phyloP scores from a whole-genome alignment of 768 basidiomycete genomes.

The Leucocoprinus sp. region DNA sequence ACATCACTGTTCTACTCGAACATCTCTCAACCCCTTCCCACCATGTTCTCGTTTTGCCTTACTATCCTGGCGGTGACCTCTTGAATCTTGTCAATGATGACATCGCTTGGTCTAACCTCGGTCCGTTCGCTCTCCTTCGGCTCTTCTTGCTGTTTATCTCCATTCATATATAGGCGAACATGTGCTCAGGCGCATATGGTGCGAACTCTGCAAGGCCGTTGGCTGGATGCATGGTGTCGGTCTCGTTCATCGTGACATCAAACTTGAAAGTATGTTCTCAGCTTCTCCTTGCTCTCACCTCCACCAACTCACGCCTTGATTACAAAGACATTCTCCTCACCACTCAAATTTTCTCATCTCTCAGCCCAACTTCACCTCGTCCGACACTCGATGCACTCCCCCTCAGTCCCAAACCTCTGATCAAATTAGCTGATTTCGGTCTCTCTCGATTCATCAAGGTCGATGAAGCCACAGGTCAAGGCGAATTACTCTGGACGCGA shows the following conservation, averaged over 20 bases:
- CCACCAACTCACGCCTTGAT: not conserved
- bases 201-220: conserved; percentile 69
- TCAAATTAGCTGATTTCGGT: conserved; percentile 87
- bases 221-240: conserved; percentile 84
- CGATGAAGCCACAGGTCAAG: conserved; percentile 24
- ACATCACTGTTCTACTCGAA: conserved; percentile 63
- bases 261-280: conserved; percentile 66
- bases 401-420: conserved; percentile 42
- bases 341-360: conserved; percentile 22
- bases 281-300: conserved; percentile 2
- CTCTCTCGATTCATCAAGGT: conserved; percentile 79
- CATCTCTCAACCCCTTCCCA: conserved; percentile 65
- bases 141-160: conserved; percentile 6
- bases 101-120: conserved; percentile 31
- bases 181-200: conserved; percentile 62
- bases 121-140: conserved; percentile 17
- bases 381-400: conserved; percentile 27
- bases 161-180: conserved; percentile 28
- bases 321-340: conserved; percentile 69
- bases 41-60: conserved; percentile 75
- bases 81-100: conserved; percentile 65
- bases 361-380: conserved; percentile 16
- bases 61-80: conserved; percentile 72
- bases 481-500: conserved; percentile 55
- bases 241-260: conserved; percentile 86